These are phyloP conservation scores for Aspergillus nidulans DNA, from an alignment of 495 filamentous ascomycete species.

Conservation along the genomic window DNA sequence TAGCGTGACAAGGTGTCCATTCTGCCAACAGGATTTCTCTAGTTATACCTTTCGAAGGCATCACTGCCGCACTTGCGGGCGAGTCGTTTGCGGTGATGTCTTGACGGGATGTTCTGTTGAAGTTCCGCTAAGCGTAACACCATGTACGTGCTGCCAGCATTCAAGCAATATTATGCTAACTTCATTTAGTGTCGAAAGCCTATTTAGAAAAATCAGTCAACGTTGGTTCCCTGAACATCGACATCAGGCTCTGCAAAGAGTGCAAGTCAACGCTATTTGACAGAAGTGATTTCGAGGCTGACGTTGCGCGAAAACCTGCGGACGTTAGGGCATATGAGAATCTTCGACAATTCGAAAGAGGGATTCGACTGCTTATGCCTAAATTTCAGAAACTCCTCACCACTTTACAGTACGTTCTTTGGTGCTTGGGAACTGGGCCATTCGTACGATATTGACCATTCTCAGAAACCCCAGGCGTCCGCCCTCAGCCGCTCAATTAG, in stretches of 20 bases:
- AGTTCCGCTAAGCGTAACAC: constrained; percentile 71
- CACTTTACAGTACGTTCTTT: constrained; percentile 56
- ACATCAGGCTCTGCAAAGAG: constrained; percentile 87
- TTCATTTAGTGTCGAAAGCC: constrained; percentile 37
- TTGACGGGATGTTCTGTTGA: constrained; percentile 80
- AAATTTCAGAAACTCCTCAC: constrained; percentile 78
- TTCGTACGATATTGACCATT: constrained; percentile 16
- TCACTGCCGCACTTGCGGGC: constrained; percentile 90
- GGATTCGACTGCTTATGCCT: constrained; percentile 79
- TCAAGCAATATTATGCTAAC: constrained; percentile 17
- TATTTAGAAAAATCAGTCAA: constrained; percentile 55
- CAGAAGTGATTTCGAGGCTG: constrained; percentile 73
- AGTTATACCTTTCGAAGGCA: constrained; percentile 85
- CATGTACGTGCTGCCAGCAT: constrained; percentile 49
- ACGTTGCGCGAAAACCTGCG: constrained; percentile 62
- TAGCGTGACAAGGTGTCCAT: constrained; percentile 74
- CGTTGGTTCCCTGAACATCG: constrained; percentile 57
- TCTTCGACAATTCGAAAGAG: constrained; percentile 80
- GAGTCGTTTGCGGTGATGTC: constrained; percentile 85
- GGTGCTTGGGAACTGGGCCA: too few species aligned
- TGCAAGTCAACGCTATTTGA: constrained; percentile 83
- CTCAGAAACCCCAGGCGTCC: constrained; percentile 63
- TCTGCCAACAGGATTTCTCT: constrained; percentile 91
- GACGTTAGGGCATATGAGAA: constrained; percentile 83
- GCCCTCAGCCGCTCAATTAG: constrained; percentile 68